Evolutionary conservation across 2,329 filamentous ascomycete species (phyloP).

Genomic region (Celoporthe dispersa): DNA sequence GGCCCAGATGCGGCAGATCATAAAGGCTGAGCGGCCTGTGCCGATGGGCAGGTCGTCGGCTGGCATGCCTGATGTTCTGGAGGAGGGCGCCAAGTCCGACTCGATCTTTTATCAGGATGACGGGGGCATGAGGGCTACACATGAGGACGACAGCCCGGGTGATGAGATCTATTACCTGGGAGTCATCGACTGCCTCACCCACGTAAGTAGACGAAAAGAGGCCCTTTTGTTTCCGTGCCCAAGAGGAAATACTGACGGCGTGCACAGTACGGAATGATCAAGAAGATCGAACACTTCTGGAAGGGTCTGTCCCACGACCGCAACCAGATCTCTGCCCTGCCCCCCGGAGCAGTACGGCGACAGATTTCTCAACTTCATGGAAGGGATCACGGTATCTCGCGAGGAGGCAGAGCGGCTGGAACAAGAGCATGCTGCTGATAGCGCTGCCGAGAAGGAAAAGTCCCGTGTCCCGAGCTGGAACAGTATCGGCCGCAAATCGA

Average conservation of each 20-base stretch:
- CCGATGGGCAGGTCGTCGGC: slow-evolving; percentile 82
- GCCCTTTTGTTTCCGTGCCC: not conserved
- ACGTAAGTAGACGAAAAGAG: slow-evolving; percentile 75
- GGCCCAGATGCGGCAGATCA: slow-evolving; percentile 85
- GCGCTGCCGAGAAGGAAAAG: slow-evolving; percentile 37
- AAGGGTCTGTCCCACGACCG: slow-evolving; percentile 87
- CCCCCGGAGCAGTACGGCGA: slow-evolving; percentile 90
- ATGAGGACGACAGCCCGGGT: slow-evolving; percentile 81
- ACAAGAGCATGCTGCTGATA: slow-evolving; percentile 51
- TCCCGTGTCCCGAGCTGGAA: slow-evolving; percentile 46
- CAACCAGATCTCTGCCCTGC: slow-evolving; percentile 88
- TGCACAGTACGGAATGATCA: slow-evolving; percentile 83
- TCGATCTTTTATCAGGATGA: slow-evolving; percentile 94
- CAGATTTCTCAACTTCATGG: slow-evolving; percentile 91
- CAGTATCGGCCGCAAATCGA: slow-evolving; percentile 38
- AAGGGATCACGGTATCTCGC: slow-evolving; percentile 84
- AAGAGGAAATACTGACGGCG: slow-evolving; percentile 28
- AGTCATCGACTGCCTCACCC: slow-evolving; percentile 96
- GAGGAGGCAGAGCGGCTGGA: slow-evolving; percentile 80
- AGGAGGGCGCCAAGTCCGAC: slow-evolving; percentile 69
- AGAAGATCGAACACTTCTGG: slow-evolving; percentile 95
- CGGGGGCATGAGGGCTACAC: slow-evolving; percentile 89
- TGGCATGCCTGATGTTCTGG: slow-evolving; percentile 88
- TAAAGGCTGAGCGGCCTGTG: slow-evolving; percentile 91
- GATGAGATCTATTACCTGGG: slow-evolving; percentile 98